A percentile compares a stretch with the other conserved stretches of the same genome.
Conservation (phyloP, 768 basidiomycete species). For the Russula compacta region DNA sequence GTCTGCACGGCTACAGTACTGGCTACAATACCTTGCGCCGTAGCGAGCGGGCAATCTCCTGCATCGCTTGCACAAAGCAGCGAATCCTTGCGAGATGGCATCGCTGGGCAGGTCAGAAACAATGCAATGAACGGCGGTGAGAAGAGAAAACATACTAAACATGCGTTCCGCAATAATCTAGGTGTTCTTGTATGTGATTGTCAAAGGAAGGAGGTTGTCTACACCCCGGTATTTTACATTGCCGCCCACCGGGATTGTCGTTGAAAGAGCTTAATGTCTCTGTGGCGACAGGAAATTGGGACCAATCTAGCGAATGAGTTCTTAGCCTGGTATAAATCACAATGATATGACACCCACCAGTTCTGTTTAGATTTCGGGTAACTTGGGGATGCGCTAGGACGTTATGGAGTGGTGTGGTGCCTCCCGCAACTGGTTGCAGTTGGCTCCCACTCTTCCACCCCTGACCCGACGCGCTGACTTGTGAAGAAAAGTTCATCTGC, state of each 20-base stretch:
- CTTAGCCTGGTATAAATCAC: too few species aligned
- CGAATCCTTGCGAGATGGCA: neutral
- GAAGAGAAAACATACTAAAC: neutral
- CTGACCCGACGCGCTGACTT: neutral
- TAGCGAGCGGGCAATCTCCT: neutral
- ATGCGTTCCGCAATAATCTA: conserved; percentile 1
- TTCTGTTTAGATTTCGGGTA: too few species aligned
- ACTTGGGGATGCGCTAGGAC: too few species aligned
- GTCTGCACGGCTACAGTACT: neutral
- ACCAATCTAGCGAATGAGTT: neutral
- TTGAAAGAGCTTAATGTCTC: neutral
- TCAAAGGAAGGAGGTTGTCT: neutral
- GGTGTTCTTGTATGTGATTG: neutral
- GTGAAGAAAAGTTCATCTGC: neutral
- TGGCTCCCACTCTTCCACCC: neutral
- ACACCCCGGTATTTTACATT: neutral
- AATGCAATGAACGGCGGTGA: neutral
- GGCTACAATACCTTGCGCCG: conserved; percentile 1
- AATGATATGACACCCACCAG: too few species aligned
- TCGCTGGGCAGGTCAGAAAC: neutral
- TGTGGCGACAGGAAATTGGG: neutral
- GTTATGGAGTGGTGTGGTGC: too few species aligned
- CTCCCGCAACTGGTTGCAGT: neutral
- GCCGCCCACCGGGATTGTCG: neutral
- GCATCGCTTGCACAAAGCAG: neutral